Percentiles rank a stretch among this genome's conserved stretches.
phyloP scores from a whole-genome alignment of 352 stramenopile species.

The Thraustochytrium striatum region DNA sequence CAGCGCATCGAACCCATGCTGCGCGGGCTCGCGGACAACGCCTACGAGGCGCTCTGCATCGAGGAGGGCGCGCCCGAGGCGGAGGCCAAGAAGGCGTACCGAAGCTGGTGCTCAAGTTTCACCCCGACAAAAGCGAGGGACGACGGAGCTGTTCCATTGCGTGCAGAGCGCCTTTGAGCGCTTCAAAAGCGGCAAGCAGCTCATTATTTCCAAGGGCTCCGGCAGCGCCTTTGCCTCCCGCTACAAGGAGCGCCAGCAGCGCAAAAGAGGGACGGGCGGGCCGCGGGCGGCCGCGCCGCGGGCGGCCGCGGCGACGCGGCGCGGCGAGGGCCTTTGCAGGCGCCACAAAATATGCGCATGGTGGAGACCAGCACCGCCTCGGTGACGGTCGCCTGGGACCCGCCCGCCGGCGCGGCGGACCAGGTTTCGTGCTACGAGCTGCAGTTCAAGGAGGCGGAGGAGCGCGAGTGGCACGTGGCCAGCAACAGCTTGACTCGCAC shows the following conservation, averaged over 20 bases:
- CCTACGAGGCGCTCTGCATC: constrained; percentile 26
- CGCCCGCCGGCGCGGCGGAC: not conserved
- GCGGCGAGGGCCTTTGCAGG: not conserved
- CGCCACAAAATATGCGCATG: constrained; percentile 37
- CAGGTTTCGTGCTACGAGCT: constrained; percentile 42
- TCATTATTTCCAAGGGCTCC: constrained; percentile 21
- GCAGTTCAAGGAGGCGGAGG: constrained; percentile 42
- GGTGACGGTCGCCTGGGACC: constrained; percentile 26
- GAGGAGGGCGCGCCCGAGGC: constrained; percentile 54
- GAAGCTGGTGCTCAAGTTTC: constrained; percentile 86
- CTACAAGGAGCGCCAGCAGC: not conserved
- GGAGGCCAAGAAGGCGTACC: constrained; percentile 97
- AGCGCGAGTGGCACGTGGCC: constrained; percentile 23
- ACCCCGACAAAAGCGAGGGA: constrained; percentile 81
- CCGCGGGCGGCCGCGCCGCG: not conserved
- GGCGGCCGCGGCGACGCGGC: not conserved
- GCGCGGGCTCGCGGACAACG: not conserved
- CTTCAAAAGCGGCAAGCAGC: constrained; percentile 8
- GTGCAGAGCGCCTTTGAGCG: constrained; percentile 40
- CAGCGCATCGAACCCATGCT: too few relatives aligned
- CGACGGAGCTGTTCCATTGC: constrained; percentile 39
- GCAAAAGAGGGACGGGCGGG: not conserved
- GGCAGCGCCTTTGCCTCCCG: not conserved
- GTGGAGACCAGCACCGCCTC: constrained; percentile 28
- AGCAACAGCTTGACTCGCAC: constrained; percentile 33